A percentile compares a stretch with the other conserved stretches of the same genome.
Conservation (phyloP, 2,329 filamentous ascomycete species). For the Diaporthe longicolla region DNA sequence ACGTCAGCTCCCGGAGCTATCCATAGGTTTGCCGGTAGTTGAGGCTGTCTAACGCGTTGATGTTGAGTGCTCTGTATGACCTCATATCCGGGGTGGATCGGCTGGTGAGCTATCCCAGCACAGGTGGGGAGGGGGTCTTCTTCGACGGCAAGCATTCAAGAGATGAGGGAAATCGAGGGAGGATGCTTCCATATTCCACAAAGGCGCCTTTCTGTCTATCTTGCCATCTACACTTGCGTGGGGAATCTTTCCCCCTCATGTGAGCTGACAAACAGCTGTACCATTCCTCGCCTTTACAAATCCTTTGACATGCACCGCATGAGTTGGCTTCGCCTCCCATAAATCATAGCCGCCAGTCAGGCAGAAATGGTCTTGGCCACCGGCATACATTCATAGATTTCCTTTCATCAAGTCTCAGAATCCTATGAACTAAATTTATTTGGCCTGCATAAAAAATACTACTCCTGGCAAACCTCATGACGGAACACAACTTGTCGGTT, state of each 20-base stretch:
- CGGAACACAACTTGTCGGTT: background rate
- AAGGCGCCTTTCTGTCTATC: background rate
- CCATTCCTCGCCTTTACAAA: constrained; percentile 15
- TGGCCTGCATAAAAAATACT: background rate
- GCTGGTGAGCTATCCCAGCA: background rate
- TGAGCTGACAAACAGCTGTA: background rate
- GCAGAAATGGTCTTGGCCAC: background rate
- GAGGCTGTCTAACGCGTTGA: background rate
- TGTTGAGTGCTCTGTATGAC: too few relatives aligned
- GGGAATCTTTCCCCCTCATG: background rate
- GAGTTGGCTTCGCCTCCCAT: constrained; percentile 10
- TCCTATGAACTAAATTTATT: background rate
- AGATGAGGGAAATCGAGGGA: background rate
- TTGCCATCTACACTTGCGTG: background rate
- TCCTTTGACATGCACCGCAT: constrained; percentile 5
- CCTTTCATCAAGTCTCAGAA: background rate
- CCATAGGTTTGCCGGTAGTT: background rate
- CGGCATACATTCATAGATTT: background rate
- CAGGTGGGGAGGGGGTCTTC: background rate
- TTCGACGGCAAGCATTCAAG: background rate
- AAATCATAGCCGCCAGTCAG: background rate
- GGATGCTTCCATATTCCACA: background rate
- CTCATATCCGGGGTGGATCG: background rate
- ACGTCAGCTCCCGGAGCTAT: background rate
- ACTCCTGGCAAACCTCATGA: background rate